These are phyloP conservation scores for Priceomyces carsonii DNA, from an alignment of 805 yeast genomes.

Conservation along the genomic window DNA sequence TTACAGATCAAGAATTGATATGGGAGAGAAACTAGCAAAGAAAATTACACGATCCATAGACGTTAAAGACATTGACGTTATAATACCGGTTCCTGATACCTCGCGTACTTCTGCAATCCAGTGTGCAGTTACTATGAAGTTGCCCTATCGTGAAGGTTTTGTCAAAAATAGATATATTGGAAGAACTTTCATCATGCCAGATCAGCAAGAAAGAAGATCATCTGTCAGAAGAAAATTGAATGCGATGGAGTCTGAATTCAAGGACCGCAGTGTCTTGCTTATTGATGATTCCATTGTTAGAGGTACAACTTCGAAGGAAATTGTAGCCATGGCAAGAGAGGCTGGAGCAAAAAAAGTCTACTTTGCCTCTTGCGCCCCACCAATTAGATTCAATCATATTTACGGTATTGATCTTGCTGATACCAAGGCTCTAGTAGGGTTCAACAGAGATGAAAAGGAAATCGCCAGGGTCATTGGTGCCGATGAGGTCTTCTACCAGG, in stretches of 20 bases:
- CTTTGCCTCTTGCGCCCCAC: conserved; percentile 97
- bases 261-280: conserved; percentile 77
- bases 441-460: conserved; percentile 69
- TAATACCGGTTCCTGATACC: conserved; percentile 97
- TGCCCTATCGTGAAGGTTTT: conserved; percentile 95
- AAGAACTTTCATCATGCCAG: conserved; percentile 98
- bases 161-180: conserved; percentile 97
- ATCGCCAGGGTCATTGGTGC: conserved; percentile 83
- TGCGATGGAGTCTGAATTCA: conserved; percentile 93
- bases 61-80: conserved; percentile 73
- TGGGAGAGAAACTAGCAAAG: conserved; percentile 89
- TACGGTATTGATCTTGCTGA: conserved; percentile 98
- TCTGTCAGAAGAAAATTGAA: conserved; percentile 92
- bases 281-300: conserved; percentile 98
- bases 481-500: conserved; percentile 87
- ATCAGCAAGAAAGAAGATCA: conserved; percentile 90
- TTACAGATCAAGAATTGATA: conserved; percentile 85
- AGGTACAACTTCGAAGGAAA: conserved; percentile 96
- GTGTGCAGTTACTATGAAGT: conserved; percentile 75
- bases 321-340: conserved; percentile 97
- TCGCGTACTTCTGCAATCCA: conserved; percentile 94
- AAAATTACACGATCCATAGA: conserved; percentile 52
- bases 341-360: conserved; percentile 96
- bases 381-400: conserved; percentile 93
- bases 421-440: conserved; percentile 90